phyloP scores from a whole-genome alignment of 1,284 basidiomycete genomes.

The Inonotus hispidus region DNA sequence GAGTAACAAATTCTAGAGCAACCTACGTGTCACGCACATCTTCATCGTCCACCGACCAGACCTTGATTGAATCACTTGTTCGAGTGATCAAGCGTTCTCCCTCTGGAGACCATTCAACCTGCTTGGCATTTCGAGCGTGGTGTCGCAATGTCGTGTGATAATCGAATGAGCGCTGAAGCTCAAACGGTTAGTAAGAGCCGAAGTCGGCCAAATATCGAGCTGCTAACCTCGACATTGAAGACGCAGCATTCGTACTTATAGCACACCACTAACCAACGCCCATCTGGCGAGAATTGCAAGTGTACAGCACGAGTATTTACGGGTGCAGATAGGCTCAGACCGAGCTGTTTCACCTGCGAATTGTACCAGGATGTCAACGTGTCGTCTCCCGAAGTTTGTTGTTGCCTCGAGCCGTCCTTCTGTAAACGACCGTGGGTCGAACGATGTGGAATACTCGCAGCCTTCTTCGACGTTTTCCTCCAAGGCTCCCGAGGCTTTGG shows the following conservation, averaged over 20 bases:
- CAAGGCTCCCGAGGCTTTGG: neutral
- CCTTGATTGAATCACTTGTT: conserved; percentile 5
- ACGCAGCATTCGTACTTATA: conserved; percentile 12
- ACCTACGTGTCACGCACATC: neutral
- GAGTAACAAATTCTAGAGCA: neutral
- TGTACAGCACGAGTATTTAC: conserved; percentile 1
- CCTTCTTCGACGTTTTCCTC: neutral
- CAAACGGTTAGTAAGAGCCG: neutral
- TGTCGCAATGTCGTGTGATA: conserved; percentile 3
- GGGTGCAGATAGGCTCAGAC: neutral
- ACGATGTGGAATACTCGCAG: neutral
- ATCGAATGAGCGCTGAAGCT: neutral
- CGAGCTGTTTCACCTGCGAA: neutral
- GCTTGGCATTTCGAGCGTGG: conserved; percentile 9
- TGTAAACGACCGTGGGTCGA: neutral
- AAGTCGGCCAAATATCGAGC: neutral
- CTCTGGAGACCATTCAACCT: conserved; percentile 16
- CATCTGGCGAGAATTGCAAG: conserved; percentile 13
- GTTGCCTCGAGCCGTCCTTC: neutral
- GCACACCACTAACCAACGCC: conserved; percentile 14
- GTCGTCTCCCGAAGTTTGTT: neutral
- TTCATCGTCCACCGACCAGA: conserved; percentile 6
- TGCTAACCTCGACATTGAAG: conserved; percentile 9
- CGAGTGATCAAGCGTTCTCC: conserved; percentile 11
- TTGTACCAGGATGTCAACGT: neutral